Evolutionary conservation across 2,329 filamentous ascomycete species (phyloP).

Genomic region (Epichloe gansuensis): DNA sequence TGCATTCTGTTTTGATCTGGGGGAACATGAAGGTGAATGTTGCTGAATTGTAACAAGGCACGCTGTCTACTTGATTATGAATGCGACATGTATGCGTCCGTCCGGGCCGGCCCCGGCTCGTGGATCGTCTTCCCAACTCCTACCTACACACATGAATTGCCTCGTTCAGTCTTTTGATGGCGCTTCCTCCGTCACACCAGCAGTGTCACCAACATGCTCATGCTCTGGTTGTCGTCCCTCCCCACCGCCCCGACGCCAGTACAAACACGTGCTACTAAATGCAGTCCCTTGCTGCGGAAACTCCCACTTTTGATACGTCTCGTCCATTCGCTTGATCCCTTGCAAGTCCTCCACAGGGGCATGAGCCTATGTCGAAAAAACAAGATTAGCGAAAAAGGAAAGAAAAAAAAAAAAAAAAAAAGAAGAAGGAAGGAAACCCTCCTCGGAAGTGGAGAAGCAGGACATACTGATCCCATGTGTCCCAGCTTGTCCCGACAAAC

Average conservation of each 20-base stretch:
- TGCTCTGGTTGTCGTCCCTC: not conserved
- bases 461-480: constrained; percentile 38
- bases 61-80: too few relatives aligned
- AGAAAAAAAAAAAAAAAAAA: fast-evolving
- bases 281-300: constrained; percentile 11
- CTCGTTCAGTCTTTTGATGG: not conserved
- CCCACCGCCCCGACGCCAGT: constrained; percentile 7
- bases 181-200: not conserved
- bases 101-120: too few relatives aligned
- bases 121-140: too few relatives aligned
- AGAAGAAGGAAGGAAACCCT: not conserved
- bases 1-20: too few relatives aligned
- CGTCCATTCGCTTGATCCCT: constrained; percentile 8
- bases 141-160: too few relatives aligned
- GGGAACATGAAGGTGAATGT: too few relatives aligned
- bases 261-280: constrained; percentile 13
- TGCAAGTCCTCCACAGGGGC: not conserved
- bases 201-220: not conserved
- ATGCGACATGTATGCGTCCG: too few relatives aligned
- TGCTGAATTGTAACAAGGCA: too few relatives aligned
- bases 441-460: not conserved
- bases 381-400: not conserved
- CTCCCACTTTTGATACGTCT: constrained; percentile 5
- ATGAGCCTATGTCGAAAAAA: not conserved
- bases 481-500: constrained; percentile 44